Base-by-base conservation (phyloP, 2,329 filamentous ascomycete species). In the Monilinia laxa region DNA sequence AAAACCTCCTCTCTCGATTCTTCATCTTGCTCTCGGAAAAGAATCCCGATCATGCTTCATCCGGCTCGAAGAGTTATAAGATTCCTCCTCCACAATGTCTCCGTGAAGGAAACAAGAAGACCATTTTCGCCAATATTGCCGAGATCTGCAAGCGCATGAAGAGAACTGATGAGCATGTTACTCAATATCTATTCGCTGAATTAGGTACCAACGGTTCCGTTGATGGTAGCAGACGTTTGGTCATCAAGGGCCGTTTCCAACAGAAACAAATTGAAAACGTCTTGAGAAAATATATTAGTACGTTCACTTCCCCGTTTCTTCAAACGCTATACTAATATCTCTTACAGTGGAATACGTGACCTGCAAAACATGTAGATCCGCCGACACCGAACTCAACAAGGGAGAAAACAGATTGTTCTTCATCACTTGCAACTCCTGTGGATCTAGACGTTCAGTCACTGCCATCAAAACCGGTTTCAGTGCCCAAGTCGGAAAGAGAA, bases 401-500 rank as follows among this genome's bases (percentile, higher is more conserved):
- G 95, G 94, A 81, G 95, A 99, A 82, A 99, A 98, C 85, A 91
- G 95, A 83, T 85, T 99, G 71, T 97, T 96, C 84, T 99, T 98
- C 84, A 93, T 99, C 78, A 97, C 93, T 68, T 97, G 94, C 88
- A 97, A 95, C 82, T 90, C 89, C 68, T 92, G 90, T 76, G 89
- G 89, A 71, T 91, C 88, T 63, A 85, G 94, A 81, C 90, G 93
- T 78, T 93, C 89, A 77, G 94, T 98, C 78, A 92, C 92, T 69
- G 93, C 95, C 73, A 99, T 99, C 90, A 99, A 99, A 89, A 97
- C 93, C 70, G 95, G 95, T 93, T 99, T 99, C 93, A 96, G 93
- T 77, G 95, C 95, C 80, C 95, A 98, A 83, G 91, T 99, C 80
- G 95, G 95, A 80, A 97, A 97, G 90, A 90, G 95, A 86, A 95